phyloP scores from a whole-genome alignment of 2,329 filamentous ascomycete genomes.

The Aspergillus calidoustus region DNA sequence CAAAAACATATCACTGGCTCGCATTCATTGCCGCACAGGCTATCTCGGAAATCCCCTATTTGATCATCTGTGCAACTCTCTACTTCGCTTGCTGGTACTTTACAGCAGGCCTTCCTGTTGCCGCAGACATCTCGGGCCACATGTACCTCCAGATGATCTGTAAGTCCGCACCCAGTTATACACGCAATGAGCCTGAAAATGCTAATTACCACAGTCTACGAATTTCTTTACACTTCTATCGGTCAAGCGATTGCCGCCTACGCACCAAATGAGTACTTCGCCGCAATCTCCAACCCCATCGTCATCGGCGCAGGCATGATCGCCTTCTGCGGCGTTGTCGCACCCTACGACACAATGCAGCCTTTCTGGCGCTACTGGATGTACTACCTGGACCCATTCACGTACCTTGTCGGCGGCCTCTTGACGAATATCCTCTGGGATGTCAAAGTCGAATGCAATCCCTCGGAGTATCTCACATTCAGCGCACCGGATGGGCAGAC shows the following conservation, averaged over 20 bases:
- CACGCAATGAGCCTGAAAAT: not conserved
- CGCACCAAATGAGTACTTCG: conserved; percentile 64
- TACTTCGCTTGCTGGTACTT: conserved; percentile 63
- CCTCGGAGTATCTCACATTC: conserved; percentile 38
- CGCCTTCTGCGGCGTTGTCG: conserved; percentile 46
- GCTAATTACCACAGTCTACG: conserved; percentile 39
- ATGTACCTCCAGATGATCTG: conserved; percentile 48
- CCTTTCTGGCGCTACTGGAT: conserved; percentile 51
- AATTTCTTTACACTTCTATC: conserved; percentile 49
- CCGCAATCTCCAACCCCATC: conserved; percentile 61
- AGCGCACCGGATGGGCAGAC: conserved; percentile 34
- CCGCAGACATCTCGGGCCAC: conserved; percentile 40
- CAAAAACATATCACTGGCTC: conserved; percentile 65
- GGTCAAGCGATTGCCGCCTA: conserved; percentile 62
- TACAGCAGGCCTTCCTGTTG: conserved; percentile 53
- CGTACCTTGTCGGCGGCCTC: conserved; percentile 47
- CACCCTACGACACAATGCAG: conserved; percentile 43
- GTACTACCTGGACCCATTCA: conserved; percentile 52
- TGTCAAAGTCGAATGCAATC: conserved; percentile 41
- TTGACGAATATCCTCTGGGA: conserved; percentile 45
- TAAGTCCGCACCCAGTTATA: conserved; percentile 15
- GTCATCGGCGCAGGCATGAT: conserved; percentile 53
- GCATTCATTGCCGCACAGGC: conserved; percentile 61
- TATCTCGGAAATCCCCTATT: conserved; percentile 53
- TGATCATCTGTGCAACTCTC: conserved; percentile 49